Percentiles rank a stretch among this genome's conserved stretches.
phyloP scores from a whole-genome alignment of 78 protist genomes.

The Acrasis kona region DNA sequence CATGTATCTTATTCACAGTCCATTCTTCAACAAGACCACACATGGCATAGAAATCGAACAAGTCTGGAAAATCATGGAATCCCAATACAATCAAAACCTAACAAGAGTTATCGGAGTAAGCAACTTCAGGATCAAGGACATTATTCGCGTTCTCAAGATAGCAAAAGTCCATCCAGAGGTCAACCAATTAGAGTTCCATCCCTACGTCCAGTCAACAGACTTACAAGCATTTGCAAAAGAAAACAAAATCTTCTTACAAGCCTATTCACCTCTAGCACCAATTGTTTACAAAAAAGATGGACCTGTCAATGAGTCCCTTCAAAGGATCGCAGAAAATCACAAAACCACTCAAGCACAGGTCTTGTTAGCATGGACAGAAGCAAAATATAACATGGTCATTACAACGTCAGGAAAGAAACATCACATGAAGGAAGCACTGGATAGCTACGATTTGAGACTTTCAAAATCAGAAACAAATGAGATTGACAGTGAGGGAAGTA shows the following conservation, averaged over 20 bases:
- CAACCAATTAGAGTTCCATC: constrained; percentile 35
- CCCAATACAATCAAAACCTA: background rate
- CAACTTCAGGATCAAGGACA: constrained; percentile 24
- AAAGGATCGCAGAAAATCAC: background rate
- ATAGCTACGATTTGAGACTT: too few species aligned
- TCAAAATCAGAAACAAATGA: too few species aligned
- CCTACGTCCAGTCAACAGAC: background rate
- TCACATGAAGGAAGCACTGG: too few species aligned
- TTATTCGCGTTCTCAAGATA: constrained; percentile 7
- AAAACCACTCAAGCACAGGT: constrained; percentile 2
- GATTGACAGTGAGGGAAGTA: too few species aligned
- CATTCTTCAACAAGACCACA: background rate
- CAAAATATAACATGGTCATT: background rate
- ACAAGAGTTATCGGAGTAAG: constrained; percentile 26
- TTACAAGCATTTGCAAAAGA: background rate
- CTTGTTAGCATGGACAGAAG: background rate
- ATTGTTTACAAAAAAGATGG: background rate
- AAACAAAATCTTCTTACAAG: constrained; percentile 14
- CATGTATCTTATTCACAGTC: constrained; percentile 3
- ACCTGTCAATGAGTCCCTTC: background rate
- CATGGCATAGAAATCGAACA: background rate
- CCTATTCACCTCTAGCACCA: constrained; percentile 37
- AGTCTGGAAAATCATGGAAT: constrained; percentile 22
- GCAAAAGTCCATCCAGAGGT: constrained; percentile 10
- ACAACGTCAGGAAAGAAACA: too few species aligned